Evolutionary conservation across 2,329 filamentous ascomycete species (phyloP).

Genomic region (Fusarium sp.): DNA sequence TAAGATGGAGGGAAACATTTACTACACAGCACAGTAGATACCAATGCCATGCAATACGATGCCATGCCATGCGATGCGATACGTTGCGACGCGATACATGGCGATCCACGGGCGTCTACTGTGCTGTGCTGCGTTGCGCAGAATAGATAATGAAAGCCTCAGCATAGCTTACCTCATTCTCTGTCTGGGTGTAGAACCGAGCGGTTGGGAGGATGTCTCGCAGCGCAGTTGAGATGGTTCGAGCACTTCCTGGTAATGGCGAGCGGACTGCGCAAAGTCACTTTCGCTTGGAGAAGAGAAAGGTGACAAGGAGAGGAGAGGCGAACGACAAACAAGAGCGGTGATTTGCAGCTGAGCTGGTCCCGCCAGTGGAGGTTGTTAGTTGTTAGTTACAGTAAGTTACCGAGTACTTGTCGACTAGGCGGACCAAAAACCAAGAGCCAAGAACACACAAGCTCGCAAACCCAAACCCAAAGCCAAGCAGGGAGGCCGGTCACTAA

Average conservation of each 20-base stretch:
- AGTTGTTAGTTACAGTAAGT: constrained; percentile 10
- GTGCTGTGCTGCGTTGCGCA: constrained; percentile 8
- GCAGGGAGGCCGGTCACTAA: constrained; percentile 29
- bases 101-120: constrained; percentile 18
- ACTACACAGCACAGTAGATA: constrained; percentile 16
- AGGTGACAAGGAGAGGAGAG: constrained; percentile 14
- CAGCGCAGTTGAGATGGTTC: constrained; percentile 15
- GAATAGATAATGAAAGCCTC: neutral
- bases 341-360: constrained; percentile 28
- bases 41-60: constrained; percentile 3
- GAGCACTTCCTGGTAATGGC: constrained; percentile 27
- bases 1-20: constrained; percentile 5
- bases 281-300: constrained; percentile 17
- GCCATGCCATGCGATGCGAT: constrained; percentile 8
- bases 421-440: neutral
- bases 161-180: constrained; percentile 36
- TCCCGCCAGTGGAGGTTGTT: constrained; percentile 17
- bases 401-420: no score
- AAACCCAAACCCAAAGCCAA: constrained; percentile 9
- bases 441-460: constrained; percentile 16
- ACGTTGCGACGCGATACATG: constrained; percentile 6
- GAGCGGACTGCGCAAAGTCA: constrained; percentile 29
- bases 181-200: constrained; percentile 28
- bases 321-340: constrained; percentile 28
- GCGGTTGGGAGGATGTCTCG: constrained; percentile 26